phyloP scores from a whole-genome alignment of 108 stramenopile species.

The Skeletonema costatum region DNA sequence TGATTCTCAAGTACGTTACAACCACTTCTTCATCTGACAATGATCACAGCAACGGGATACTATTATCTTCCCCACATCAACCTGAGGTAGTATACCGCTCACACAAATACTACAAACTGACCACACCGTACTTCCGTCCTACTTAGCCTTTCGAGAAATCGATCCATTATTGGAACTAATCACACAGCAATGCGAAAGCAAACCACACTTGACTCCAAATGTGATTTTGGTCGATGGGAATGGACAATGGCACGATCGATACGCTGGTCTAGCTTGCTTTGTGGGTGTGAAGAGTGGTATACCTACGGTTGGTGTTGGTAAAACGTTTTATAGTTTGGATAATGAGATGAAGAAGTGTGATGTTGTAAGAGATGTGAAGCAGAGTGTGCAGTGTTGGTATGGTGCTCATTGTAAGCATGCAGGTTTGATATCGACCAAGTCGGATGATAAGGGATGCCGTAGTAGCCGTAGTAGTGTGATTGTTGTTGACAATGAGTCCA shows the following conservation, averaged over 20 bases:
- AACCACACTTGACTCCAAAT: constrained; percentile 53
- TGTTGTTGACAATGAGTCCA: not conserved
- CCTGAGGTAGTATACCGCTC: constrained; percentile 51
- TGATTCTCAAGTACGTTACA: constrained; percentile 48
- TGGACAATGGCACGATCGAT: constrained; percentile 66
- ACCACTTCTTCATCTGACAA: not conserved
- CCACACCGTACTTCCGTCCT: constrained; percentile 56
- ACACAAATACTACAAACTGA: constrained; percentile 38
- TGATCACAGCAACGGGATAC: not conserved
- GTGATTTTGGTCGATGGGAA: constrained; percentile 65
- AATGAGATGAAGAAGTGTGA: constrained; percentile 28
- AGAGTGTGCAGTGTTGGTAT: constrained; percentile 11
- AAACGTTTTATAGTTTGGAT: constrained; percentile 57
- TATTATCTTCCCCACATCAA: not conserved
- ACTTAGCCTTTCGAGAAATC: constrained; percentile 72
- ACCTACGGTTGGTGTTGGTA: constrained; percentile 72
- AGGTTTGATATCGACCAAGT: not conserved
- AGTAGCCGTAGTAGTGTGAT: not conserved
- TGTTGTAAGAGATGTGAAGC: constrained; percentile 5
- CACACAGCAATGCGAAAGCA: constrained; percentile 29
- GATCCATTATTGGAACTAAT: constrained; percentile 59
- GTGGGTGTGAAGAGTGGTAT: constrained; percentile 62
- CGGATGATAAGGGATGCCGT: not conserved
- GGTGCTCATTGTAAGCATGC: not conserved
- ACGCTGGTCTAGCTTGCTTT: constrained; percentile 69